Base-by-base conservation (phyloP, 2,329 filamentous ascomycete species). In the Rhytidhysteron rufulum region DNA sequence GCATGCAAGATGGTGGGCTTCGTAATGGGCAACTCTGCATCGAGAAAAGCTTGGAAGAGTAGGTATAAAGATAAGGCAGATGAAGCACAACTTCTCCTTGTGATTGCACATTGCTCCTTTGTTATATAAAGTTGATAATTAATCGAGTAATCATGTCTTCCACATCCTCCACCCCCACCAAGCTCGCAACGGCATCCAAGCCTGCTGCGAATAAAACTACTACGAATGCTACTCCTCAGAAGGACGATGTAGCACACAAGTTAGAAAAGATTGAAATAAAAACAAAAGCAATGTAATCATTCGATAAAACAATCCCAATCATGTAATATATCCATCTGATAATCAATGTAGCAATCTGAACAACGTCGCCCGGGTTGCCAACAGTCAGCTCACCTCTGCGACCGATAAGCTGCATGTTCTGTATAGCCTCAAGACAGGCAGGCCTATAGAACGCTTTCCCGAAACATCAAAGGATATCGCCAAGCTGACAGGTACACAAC, bases 351-450 rank as follows among this genome's bases (percentile, higher is more conserved):
- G 53, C 11, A 60, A 58, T 30, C 44, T 51, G 21, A 62, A 60
- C 48, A 60, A 58, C 37, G 43, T 61, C 19, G 53, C 58, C 29
- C 51, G 56, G 19, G 57, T 62, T 15, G 54, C 58, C 4, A 63
- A 61, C 51, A 56, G 53, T 30, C 53, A 59, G 13, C 41, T 62
- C 31, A 51, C 44, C 3, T 43, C 43, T 21, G 48, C 43, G n/a
- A 55, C 58, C 21, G 59, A 57, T 25, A 55, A 57, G 41, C 39
- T 63, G 34, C 43, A 51, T 10, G 51, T 53, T 4, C 40, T 63
- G n/a, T 27, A 57, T 5, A 50, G 48, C 11, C 39, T 63, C 15
- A 62, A 60, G 51, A 60, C 51, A 3, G 49, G 52, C 37, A 57
- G 55, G 32, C 39, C 55, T 2, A 43, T 62, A 13, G 58, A 60